Percentiles rank a stretch among this genome's conserved stretches.
Conservation (phyloP, 352 stramenopile genomes). For the Globisporangium solare region DNA sequence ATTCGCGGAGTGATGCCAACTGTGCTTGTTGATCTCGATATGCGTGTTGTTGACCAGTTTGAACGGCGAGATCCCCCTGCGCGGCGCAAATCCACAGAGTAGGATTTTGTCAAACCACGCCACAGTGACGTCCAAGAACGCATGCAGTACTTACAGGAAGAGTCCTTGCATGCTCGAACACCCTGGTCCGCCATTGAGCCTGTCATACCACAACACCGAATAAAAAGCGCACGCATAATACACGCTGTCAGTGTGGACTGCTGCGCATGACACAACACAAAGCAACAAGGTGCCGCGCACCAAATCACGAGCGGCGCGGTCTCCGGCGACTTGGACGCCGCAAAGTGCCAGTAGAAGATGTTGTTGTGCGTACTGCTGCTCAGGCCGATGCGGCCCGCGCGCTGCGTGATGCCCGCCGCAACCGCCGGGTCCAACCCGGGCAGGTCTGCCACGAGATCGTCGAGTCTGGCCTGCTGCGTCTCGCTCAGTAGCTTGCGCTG, state of each 20-base stretch:
- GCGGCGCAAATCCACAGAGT: neutral
- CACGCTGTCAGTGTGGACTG: too few species aligned
- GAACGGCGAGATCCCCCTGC: conserved; percentile 64
- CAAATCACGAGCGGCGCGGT: conserved; percentile 66
- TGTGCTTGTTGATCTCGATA: conserved; percentile 62
- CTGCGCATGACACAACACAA: too few species aligned
- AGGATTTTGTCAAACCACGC: neutral
- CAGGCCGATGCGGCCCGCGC: conserved; percentile 57
- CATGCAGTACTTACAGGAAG: conserved; percentile 41
- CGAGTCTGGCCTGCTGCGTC: neutral
- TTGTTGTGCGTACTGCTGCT: conserved; percentile 40
- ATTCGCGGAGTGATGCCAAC: conserved; percentile 72
- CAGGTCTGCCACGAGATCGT: conserved; percentile 44
- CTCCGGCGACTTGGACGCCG: conserved; percentile 35
- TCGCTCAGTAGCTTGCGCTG: neutral
- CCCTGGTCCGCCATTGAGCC: conserved; percentile 77
- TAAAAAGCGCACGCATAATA: too few species aligned
- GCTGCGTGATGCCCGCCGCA: conserved; percentile 47
- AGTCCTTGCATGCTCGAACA: conserved; percentile 79
- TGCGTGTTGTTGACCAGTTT: conserved; percentile 43
- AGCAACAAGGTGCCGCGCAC: conserved; percentile 16
- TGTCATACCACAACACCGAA: conserved; percentile 9
- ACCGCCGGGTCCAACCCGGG: conserved; percentile 39
- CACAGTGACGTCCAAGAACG: neutral
- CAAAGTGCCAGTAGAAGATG: conserved; percentile 84